These are phyloP conservation scores for Erysimum pusillum DNA, from an alignment of 441 rosid genomes.

Conservation along the genomic window DNA sequence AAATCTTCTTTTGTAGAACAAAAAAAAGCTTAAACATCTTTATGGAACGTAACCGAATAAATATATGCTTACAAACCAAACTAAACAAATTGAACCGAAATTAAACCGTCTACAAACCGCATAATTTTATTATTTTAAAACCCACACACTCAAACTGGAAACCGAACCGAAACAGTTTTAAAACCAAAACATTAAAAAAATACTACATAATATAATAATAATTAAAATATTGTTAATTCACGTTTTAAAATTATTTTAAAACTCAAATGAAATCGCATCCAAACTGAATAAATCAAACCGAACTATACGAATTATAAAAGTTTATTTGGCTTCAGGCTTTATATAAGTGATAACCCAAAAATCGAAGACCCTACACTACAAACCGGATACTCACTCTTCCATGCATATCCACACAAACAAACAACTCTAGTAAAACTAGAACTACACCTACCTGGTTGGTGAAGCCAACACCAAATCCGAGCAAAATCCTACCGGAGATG, in stretches of 20 bases:
- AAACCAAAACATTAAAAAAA: too few relatives aligned
- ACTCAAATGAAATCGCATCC: too few relatives aligned
- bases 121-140: background rate
- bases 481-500: constrained; percentile 77
- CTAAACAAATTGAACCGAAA: background rate
- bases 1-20: too few relatives aligned
- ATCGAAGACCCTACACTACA: background rate
- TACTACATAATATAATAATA: too few relatives aligned
- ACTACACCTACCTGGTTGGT: constrained; percentile 68
- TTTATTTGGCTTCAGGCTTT: background rate
- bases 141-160: background rate
- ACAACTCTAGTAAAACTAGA: background rate
- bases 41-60: too few relatives aligned
- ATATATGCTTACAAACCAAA: background rate
- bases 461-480: constrained; percentile 91
- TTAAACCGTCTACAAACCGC: background rate
- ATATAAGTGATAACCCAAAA: background rate
- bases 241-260: too few relatives aligned
- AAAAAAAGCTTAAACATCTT: too few relatives aligned
- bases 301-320: background rate
- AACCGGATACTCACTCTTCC: background rate
- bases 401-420: background rate
- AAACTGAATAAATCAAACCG: too few relatives aligned
- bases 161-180: background rate
- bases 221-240: too few relatives aligned